A percentile compares a stretch with the other conserved stretches of the same genome.
These are phyloP conservation scores for Chlorella ohadii DNA, from an alignment of 139 green algal species.

Conservation along the genomic window DNA sequence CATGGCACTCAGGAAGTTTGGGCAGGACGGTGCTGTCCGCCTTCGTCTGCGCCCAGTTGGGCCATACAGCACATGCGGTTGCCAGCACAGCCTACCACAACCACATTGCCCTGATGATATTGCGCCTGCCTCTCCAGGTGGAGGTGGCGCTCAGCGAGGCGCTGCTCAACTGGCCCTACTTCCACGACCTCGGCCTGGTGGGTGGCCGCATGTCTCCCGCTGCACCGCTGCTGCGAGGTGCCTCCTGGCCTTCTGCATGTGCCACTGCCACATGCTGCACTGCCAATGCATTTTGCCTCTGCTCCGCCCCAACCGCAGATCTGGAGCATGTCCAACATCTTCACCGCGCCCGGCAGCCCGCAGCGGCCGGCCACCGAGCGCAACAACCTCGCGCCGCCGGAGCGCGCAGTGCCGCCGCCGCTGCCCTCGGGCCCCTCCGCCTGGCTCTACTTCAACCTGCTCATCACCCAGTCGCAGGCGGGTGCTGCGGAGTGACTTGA, in stretches of 20 bases:
- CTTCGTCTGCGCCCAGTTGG: too few relatives aligned
- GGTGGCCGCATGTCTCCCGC: not conserved
- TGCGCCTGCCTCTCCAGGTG: not conserved
- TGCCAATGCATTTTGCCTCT: not conserved
- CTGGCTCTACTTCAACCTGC: slow-evolving; percentile 87
- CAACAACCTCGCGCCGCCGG: not conserved
- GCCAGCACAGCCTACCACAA: too few relatives aligned
- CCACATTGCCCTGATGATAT: too few relatives aligned
- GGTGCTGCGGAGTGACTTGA: not conserved
- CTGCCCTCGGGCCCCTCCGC: slow-evolving; percentile 31
- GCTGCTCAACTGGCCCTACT: slow-evolving; percentile 83
- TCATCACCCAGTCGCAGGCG: slow-evolving; percentile 70
- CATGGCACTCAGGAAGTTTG: too few relatives aligned
- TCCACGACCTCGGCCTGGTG: slow-evolving; percentile 73
- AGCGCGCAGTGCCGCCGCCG: slow-evolving; percentile 38
- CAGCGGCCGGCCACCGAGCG: slow-evolving; percentile 24
- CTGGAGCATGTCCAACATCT: slow-evolving; percentile 71
- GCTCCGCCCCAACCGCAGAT: not conserved
- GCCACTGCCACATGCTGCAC: too few relatives aligned
- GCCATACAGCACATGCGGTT: too few relatives aligned
- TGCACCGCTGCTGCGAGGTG: too few relatives aligned
- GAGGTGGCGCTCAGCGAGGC: slow-evolving; percentile 62
- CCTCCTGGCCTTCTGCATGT: too few relatives aligned
- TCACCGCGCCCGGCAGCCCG: slow-evolving; percentile 57
- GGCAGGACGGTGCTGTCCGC: too few relatives aligned